These are phyloP conservation scores for Globisporangium solare DNA, from an alignment of 352 stramenopile species.

Conservation along the genomic window DNA sequence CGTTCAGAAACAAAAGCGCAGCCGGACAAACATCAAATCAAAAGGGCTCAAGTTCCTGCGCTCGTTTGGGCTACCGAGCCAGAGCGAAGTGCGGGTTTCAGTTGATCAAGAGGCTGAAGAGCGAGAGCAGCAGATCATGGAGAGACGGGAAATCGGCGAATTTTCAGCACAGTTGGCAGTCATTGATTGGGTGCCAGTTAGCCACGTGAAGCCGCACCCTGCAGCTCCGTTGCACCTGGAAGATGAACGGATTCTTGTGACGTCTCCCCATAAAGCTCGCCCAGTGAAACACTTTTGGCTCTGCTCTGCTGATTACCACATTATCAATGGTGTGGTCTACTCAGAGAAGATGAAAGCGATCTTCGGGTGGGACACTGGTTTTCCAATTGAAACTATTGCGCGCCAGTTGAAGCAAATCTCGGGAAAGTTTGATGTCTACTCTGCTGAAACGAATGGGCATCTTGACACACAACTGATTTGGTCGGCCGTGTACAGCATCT, in stretches of 20 bases:
- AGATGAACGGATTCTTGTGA: constrained; percentile 34
- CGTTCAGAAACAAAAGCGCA: constrained; percentile 18
- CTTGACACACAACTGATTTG: constrained; percentile 37
- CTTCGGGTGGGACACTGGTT: constrained; percentile 39
- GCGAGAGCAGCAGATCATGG: constrained; percentile 28
- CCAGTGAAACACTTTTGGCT: constrained; percentile 45
- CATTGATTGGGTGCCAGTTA: constrained; percentile 59
- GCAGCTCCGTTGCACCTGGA: constrained; percentile 35
- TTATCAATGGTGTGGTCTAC: constrained; percentile 41
- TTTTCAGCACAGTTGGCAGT: constrained; percentile 54
- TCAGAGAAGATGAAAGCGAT: constrained; percentile 33
- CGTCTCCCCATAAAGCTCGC: constrained; percentile 32
- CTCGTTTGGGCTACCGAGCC: constrained; percentile 25
- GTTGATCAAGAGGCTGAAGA: constrained; percentile 15
- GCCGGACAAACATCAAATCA: constrained; percentile 38
- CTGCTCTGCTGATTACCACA: constrained; percentile 63
- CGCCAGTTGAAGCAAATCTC: constrained; percentile 49
- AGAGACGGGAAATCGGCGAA: constrained; percentile 51
- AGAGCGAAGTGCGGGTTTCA: constrained; percentile 13
- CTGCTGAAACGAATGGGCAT: constrained; percentile 1
- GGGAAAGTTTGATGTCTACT: constrained; percentile 23
- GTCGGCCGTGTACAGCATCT: constrained; percentile 56
- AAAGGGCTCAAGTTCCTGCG: constrained; percentile 55
- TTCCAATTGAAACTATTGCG: constrained; percentile 38
- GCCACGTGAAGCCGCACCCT: constrained; percentile 26